Base-by-base conservation (phyloP, 2,329 filamentous ascomycete species). In the Madurella mycetomatis region DNA sequence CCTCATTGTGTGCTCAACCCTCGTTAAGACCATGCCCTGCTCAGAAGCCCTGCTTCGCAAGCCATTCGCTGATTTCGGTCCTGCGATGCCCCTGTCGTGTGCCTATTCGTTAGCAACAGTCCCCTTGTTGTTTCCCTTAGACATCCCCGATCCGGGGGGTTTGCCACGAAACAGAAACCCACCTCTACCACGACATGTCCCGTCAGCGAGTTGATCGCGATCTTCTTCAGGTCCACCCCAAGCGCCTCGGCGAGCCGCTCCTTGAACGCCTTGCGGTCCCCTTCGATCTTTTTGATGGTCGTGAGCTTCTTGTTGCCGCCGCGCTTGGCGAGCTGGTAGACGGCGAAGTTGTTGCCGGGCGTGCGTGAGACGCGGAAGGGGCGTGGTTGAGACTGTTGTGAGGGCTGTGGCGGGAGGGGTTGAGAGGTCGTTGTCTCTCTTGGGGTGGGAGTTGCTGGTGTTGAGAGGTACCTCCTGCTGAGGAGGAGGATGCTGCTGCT, bases 301-400 rank as follows among this genome's bases (percentile, higher is more conserved):
- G 92, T 95, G 64, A 88, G 72, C 64, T 84, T 82, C 66, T 85
- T 78, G 60, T 88, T 94, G 13, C 90, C 89, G 49, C 90, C 90
- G 12, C 83, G 79, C 74, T 89, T 92, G 60, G 73, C 76, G 61
- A 84, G 77, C 15, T 84, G 76, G 73, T 97, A 99, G 43, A 97
- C 81, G 19, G 90, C 84, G 2, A 94, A 75, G 61, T 90, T 83
- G 46, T 84, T 81, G 39, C 82, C 85, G 1, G 77, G 73, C 2
- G 90, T 92, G 58, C 90, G 86, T 49, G 77, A 76, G 60, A 97
- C 79, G 64, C 85, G 79, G 75, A 91, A 96, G 11, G 63, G 64
- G 17, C 44, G 58, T 51, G 15, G 59, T 51, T 43, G 42, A 32
- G 40, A 40, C 25, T 32, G 49, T n/a, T 30, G 31, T 18, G 17